Evolutionary conservation across 2,329 filamentous ascomycete genomes (phyloP), one percentile per base, ranked within the genome.

Genomic region (Beauveria sp.): DNA sequence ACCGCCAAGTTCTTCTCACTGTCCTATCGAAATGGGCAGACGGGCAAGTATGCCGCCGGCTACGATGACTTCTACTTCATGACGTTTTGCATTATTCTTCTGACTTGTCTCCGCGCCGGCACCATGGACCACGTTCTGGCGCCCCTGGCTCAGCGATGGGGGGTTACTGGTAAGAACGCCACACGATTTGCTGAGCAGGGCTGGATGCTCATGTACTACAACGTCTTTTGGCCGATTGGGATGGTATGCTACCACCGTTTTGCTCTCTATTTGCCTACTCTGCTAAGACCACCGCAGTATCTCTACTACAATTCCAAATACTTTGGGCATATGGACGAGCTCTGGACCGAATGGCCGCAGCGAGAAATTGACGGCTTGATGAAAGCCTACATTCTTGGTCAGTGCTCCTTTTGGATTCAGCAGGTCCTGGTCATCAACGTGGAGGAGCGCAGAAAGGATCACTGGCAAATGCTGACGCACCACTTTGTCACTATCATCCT

Each of bases 381-480:
- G 52, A 55, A 55, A 40, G 20, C 20, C 8, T 55, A 55, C 75
- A 91, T 96, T 70, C 82, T 99, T 31, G 88, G 88, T 14, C 93
- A 98, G 73, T 92, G 75, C 87, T 89, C 26, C 98, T 97, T 97
- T 75, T 97, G 91, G 89, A 75, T 97, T 54, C 93, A 98, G 77
- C 93, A 96, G 76, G 89, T 98, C 66, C 80, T 97, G 40, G 91
- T 97, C 61, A 90, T 98, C 72, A 88, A 97, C 75, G 91, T 98
- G 63, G 95, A 99, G 76, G 90, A 96, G 76, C 86, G 89, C 66
- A 85, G 95, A 69, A 98, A 98, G 77, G 93, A 99, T 69, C 89
- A 97, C 75, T 89, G 86, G 78, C 93, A 98, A 75, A 98, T 98
- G 95, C 86, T 98, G 67, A 88, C 86, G 18, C 93, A 98, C 74